These are phyloP conservation scores for Fusarium fracticaudum DNA, from an alignment of 2,329 filamentous ascomycete species.

Conservation along the genomic window DNA sequence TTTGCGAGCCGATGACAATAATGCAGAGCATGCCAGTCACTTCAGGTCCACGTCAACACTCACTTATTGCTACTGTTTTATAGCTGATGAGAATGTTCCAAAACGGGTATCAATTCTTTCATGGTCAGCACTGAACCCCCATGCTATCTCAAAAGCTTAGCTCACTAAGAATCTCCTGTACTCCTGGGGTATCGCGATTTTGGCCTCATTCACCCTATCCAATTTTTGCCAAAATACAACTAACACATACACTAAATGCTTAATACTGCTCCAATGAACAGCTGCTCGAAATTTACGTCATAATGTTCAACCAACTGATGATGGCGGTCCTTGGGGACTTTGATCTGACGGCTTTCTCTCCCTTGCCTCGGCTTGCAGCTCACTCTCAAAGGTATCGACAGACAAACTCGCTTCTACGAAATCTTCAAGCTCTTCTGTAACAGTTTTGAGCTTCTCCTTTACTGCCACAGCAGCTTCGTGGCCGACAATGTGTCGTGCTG, in stretches of 20 bases:
- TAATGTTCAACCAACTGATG: constrained; percentile 27
- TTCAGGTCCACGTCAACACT: constrained; percentile 8
- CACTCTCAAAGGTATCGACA: constrained; percentile 77
- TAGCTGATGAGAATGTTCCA: too few species aligned
- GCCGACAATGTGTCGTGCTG: constrained; percentile 92
- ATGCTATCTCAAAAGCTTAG: constrained; percentile 8
- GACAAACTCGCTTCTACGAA: constrained; percentile 90
- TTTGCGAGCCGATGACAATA: constrained; percentile 40
- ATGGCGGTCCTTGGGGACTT: constrained; percentile 38
- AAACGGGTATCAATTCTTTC: not conserved
- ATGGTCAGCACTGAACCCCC: not conserved
- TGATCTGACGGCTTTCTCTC: constrained; percentile 48
- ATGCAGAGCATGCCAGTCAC: constrained; percentile 14
- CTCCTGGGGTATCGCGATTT: constrained; percentile 15
- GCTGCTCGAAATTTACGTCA: not conserved
- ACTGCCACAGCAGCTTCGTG: constrained; percentile 87
- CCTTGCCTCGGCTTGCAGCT: constrained; percentile 62
- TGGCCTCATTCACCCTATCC: not conserved
- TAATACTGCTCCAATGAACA: not conserved
- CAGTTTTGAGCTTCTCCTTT: constrained; percentile 95
- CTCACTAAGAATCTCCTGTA: not conserved
- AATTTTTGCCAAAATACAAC: not conserved
- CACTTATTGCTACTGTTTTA: not conserved
- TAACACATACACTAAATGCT: not conserved
- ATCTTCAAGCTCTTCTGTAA: constrained; percentile 95